phyloP scores from a whole-genome alignment of 768 basidiomycete genomes.

The Mycena belliarum region DNA sequence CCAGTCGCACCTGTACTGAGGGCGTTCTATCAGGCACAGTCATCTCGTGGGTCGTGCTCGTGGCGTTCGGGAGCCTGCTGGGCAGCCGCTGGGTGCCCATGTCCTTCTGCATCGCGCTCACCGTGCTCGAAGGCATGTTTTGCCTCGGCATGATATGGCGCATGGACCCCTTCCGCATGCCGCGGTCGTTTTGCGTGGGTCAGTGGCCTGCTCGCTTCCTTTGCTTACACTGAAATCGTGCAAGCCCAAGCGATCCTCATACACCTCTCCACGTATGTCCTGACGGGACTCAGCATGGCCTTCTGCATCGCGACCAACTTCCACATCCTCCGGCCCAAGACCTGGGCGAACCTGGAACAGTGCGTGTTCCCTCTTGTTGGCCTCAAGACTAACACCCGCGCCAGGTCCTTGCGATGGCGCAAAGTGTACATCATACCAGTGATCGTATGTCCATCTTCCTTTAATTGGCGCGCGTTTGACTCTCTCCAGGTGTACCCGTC shows the following conservation, averaged over 20 bases:
- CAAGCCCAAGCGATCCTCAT: conserved; percentile 13
- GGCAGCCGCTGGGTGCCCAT: conserved; percentile 1
- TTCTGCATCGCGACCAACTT: conserved; percentile 1
- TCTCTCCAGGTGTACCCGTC: no score
- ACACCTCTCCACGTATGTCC: not conserved
- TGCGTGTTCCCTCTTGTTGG: not conserved
- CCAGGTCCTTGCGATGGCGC: conserved; percentile 8
- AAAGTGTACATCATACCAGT: conserved; percentile 11
- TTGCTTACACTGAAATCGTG: not conserved
- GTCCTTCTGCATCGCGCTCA: not conserved
- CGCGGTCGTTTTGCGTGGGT: conserved; percentile 14
- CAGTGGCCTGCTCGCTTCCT: not conserved
- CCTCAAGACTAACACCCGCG: not conserved
- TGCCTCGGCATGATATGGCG: conserved; percentile 23
- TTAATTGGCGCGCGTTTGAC: no score
- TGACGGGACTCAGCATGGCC: not conserved
- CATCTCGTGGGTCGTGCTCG: not conserved
- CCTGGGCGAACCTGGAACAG: conserved; percentile 7
- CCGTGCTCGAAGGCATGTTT: conserved; percentile 9
- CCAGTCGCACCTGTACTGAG: not conserved
- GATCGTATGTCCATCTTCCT: no score
- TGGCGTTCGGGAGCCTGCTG: not conserved
- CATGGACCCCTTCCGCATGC: conserved; percentile 20
- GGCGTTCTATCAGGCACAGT: conserved; percentile 8
- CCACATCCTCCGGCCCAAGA: conserved; percentile 7